phyloP scores from a whole-genome alignment of 352 stramenopile species.

The Pythium phragmitis region DNA sequence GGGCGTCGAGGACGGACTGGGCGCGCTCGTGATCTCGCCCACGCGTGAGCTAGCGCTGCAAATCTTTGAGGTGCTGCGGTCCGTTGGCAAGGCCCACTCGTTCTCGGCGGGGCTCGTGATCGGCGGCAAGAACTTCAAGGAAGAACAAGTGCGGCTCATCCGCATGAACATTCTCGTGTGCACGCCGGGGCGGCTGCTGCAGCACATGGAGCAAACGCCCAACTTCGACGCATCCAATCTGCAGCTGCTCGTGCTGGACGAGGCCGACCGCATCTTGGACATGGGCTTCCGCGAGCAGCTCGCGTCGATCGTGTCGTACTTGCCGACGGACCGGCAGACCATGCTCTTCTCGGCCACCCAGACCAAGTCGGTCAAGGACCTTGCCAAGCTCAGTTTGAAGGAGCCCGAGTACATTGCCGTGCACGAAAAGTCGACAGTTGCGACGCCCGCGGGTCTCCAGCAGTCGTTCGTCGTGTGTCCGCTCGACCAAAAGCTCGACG shows the following conservation, averaged over 20 bases:
- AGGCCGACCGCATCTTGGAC: constrained; percentile 99
- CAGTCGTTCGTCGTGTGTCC: constrained; percentile 96
- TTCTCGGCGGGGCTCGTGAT: constrained; percentile 97
- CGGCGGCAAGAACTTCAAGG: constrained; percentile 93
- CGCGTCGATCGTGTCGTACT: constrained; percentile 94
- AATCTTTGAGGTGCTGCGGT: constrained; percentile 98
- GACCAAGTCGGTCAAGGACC: constrained; percentile 96
- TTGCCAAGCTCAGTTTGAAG: constrained; percentile 93
- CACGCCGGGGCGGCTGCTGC: constrained; percentile 95
- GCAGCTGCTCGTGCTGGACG: constrained; percentile 97
- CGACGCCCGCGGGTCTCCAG: constrained; percentile 91
- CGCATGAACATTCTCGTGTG: constrained; percentile 97
- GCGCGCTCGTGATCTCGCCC: constrained; percentile 96
- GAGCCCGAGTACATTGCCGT: constrained; percentile 98
- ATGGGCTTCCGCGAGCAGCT: constrained; percentile 99
- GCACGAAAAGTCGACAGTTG: constrained; percentile 89
- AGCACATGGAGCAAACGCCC: constrained; percentile 99
- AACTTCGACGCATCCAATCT: constrained; percentile 95
- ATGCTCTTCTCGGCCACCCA: constrained; percentile 98
- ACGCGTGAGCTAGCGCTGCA: constrained; percentile 98
- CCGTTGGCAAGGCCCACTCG: constrained; percentile 93
- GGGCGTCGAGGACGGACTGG: constrained; percentile 92
- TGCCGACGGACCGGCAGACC: constrained; percentile 94
- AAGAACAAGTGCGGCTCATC: constrained; percentile 94
- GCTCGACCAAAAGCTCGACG: constrained; percentile 96